These are phyloP conservation scores for Suhomyces terraborum DNA, from an alignment of 1,139 yeast genomes.

Conservation along the genomic window DNA sequence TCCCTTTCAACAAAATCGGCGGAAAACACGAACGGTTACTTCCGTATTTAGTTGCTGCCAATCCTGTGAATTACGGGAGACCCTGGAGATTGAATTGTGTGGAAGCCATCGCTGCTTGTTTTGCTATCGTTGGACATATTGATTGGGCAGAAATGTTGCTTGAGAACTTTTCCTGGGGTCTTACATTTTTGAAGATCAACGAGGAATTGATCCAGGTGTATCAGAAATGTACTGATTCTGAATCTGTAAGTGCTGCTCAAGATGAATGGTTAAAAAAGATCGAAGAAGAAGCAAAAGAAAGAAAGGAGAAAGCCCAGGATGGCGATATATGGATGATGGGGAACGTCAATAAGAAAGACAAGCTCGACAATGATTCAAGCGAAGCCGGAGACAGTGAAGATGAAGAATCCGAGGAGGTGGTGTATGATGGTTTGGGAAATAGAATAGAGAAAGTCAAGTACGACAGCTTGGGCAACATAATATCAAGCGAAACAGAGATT, in stretches of 20 bases:
- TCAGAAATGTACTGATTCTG: slow-evolving; percentile 78
- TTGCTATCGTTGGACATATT: slow-evolving; percentile 86
- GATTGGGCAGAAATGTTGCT: slow-evolving; percentile 86
- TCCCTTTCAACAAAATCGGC: slow-evolving; percentile 92
- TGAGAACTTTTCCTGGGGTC: slow-evolving; percentile 90
- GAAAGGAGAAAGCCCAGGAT: slow-evolving; percentile 54
- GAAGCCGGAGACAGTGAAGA: slow-evolving; percentile 14
- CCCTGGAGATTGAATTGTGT: slow-evolving; percentile 97
- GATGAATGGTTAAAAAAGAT: slow-evolving; percentile 70
- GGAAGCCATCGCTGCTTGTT: slow-evolving; percentile 96
- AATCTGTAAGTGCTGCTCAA: slow-evolving; percentile 72
- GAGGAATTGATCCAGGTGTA: slow-evolving; percentile 75
- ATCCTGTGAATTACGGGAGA: slow-evolving; percentile 94
- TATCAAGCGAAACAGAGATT: too few relatives aligned
- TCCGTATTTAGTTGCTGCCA: slow-evolving; percentile 94
- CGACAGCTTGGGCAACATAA: slow-evolving; percentile 20
- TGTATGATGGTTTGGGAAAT: slow-evolving; percentile 16
- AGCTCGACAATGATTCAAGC: slow-evolving; percentile 14
- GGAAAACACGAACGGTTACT: slow-evolving; percentile 84
- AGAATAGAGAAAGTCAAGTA: slow-evolving; percentile 14
- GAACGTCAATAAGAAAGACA: slow-evolving; percentile 57
- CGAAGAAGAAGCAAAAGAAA: slow-evolving; percentile 66
- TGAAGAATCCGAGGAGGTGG: slow-evolving; percentile 15
- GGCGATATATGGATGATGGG: slow-evolving; percentile 82
- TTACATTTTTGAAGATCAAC: slow-evolving; percentile 79